Percentiles rank a stretch among this genome's conserved stretches.
phyloP scores from a whole-genome alignment of 495 filamentous ascomycete species.

The Penicillium ochrochloron region DNA sequence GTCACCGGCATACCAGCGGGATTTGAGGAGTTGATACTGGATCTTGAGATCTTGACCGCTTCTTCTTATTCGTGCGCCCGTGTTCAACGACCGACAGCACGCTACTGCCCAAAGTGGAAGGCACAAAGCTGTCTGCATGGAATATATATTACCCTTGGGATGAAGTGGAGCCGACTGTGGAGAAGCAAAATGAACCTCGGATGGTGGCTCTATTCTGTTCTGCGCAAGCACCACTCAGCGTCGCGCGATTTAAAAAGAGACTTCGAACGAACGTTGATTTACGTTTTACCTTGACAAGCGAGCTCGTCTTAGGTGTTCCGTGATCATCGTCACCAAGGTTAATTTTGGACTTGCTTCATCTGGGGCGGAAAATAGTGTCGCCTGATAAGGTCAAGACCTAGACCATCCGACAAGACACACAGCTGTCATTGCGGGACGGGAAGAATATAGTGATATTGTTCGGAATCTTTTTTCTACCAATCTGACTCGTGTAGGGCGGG shows the following conservation, averaged over 20 bases:
- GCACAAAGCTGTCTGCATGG: conserved; percentile 21
- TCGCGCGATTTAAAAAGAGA: conserved; percentile 21
- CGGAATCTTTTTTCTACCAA: neutral
- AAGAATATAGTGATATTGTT: neutral
- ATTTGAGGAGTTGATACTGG: neutral
- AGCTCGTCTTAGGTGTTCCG: conserved; percentile 10
- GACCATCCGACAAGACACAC: neutral
- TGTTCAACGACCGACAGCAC: conserved; percentile 6
- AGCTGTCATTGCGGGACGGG: neutral
- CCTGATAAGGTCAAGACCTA: neutral
- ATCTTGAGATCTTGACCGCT: conserved; percentile 23
- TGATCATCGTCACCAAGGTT: conserved; percentile 1
- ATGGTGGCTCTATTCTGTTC: conserved; percentile 14
- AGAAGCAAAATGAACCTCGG: conserved; percentile 23
- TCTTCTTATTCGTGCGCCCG: conserved; percentile 20
- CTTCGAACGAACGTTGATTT: conserved; percentile 14
- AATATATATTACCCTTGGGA: conserved; percentile 12
- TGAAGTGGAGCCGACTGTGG: conserved; percentile 22
- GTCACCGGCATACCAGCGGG: neutral
- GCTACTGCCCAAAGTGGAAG: conserved; percentile 22
- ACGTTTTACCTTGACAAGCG: conserved; percentile 12
- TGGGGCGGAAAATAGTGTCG: conserved; percentile 5
- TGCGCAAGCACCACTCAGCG: conserved; percentile 20
- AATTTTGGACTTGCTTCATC: neutral
- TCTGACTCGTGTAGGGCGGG: neutral